These are phyloP conservation scores for Tylopilus orsonianus DNA, from an alignment of 1,284 basidiomycete species.

Conservation along the genomic window DNA sequence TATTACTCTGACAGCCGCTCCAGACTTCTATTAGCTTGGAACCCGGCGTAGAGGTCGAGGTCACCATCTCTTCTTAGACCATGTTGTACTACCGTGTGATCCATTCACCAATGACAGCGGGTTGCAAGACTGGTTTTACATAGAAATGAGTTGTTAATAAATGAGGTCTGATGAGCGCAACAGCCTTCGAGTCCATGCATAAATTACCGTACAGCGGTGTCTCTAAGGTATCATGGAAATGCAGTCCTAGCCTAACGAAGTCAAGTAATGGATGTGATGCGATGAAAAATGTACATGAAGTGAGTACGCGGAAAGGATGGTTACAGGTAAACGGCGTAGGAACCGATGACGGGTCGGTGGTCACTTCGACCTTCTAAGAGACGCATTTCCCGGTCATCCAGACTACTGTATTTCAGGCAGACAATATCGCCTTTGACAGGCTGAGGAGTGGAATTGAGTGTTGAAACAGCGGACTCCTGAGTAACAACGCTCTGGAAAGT, in stretches of 20 bases:
- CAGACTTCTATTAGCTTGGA: conserved; percentile 98
- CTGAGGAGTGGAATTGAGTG: conserved; percentile 30
- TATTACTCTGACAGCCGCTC: conserved; percentile 6
- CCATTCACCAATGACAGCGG: conserved; percentile 2
- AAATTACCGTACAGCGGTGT: conserved; percentile 18
- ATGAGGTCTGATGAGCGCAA: conserved; percentile 15
- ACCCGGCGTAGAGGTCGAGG: conserved; percentile 99
- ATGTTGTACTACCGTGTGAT: not conserved
- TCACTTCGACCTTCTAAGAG: conserved; percentile 75
- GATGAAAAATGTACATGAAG: conserved; percentile 11
- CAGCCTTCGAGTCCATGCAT: conserved; percentile 11
- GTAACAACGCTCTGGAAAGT: conserved; percentile 32
- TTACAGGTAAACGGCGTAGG: conserved; percentile 63
- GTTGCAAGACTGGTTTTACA: not conserved
- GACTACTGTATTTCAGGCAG: conserved; percentile 68
- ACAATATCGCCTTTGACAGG: conserved; percentile 59
- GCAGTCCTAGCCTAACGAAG: conserved; percentile 3
- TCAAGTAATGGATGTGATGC: conserved; percentile 9
- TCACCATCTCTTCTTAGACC: conserved; percentile 82
- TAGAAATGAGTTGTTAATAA: too few relatives aligned
- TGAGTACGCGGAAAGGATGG: not conserved
- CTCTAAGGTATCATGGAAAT: conserved; percentile 20
- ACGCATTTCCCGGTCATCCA: conserved; percentile 77
- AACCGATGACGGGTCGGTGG: conserved; percentile 77
- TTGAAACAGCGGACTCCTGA: conserved; percentile 28